Evolutionary conservation across 768 basidiomycete species (phyloP), one percentile per base, ranked within the genome.

Genomic region (Lactifluus pinguis): DNA sequence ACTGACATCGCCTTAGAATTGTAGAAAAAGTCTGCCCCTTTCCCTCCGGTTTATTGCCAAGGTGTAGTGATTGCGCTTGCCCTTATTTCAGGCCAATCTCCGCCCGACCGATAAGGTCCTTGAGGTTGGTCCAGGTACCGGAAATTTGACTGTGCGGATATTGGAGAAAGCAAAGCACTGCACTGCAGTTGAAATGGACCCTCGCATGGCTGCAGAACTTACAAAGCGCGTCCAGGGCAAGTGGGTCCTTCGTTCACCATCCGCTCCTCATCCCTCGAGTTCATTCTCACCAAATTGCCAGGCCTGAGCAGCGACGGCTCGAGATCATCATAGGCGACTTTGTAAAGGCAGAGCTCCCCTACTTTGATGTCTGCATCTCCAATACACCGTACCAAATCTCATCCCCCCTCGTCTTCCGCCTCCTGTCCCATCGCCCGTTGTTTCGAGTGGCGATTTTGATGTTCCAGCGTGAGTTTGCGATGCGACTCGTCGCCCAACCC

Each of bases 341-440:
- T 70, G 91, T 98, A 70, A 98, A 98, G 74, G 92, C 89, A n/a
- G 91, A 94, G 56, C 77, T 99, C 19, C 97, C 97, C 10, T 98
- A 95, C 75, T 98, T 99, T 62, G 95, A 98, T 73, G 97, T 97
- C 58, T 98, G 95, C 79, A 98, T 99, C 69, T 94, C 92, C 67
- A 99, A 99, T 71, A 99, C 97, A 0, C 97, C 97, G 1, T 99
- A 98, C 74, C 95, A 98, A 73, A 99, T 99, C 68, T 98, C 97
- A 2, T 98, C 97, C 0, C 92, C 95, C 6, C 86, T 99, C 53
- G 88, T 98, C 57, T 99, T 99, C 80, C 90, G 92, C 61, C 83
- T 99, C 38, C 85, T 98, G 52, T 98, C 97, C 2, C 94, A 98
- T 68, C 89, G 97, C 2, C 97, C 97, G 0, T 78, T 98, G 48